Percentiles rank a stretch among this genome's conserved stretches.
Evolutionary conservation across 2,329 filamentous ascomycete genomes (phyloP).

Genomic region (Pseudogymnoascus sp.): DNA sequence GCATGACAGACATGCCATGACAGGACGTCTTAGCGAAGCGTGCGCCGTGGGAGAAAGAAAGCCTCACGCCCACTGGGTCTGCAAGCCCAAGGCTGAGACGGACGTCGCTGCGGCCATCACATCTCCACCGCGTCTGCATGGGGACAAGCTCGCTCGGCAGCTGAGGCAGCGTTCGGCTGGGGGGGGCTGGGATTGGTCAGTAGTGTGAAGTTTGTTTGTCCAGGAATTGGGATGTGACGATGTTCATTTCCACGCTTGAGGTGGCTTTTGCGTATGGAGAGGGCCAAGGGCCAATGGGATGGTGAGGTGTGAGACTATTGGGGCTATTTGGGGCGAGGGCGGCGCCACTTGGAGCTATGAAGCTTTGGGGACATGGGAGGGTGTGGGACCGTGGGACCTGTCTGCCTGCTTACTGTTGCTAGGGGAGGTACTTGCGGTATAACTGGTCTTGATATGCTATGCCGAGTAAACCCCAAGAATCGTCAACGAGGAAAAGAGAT

Average conservation of each 20-base stretch:
- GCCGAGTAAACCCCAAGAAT: background rate
- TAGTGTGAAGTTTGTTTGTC: background rate
- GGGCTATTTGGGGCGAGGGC: background rate
- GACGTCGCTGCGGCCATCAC: background rate
- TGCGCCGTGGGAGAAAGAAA: background rate
- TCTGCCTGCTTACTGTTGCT: background rate
- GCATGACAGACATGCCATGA: background rate
- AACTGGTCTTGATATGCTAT: background rate
- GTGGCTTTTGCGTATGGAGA: conserved; percentile 1
- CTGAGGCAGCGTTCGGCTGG: conserved; percentile 6
- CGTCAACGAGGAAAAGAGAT: background rate
- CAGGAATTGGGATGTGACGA: conserved; percentile 1
- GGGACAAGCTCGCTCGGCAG: background rate
- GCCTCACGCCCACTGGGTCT: background rate
- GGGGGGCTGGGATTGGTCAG: background rate
- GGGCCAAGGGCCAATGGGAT: background rate
- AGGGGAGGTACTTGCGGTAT: background rate
- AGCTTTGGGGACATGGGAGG: background rate
- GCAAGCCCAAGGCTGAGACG: background rate
- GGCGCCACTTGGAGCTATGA: conserved; percentile 1
- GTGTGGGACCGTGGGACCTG: background rate
- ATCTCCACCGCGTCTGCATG: background rate
- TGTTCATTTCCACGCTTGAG: background rate
- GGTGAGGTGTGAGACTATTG: background rate
- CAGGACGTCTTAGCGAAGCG: background rate